Evolutionary conservation across 176 grass and related monocot species (phyloP), one percentile per base, ranked within the genome.

Genomic region (Oryza australiensis): DNA sequence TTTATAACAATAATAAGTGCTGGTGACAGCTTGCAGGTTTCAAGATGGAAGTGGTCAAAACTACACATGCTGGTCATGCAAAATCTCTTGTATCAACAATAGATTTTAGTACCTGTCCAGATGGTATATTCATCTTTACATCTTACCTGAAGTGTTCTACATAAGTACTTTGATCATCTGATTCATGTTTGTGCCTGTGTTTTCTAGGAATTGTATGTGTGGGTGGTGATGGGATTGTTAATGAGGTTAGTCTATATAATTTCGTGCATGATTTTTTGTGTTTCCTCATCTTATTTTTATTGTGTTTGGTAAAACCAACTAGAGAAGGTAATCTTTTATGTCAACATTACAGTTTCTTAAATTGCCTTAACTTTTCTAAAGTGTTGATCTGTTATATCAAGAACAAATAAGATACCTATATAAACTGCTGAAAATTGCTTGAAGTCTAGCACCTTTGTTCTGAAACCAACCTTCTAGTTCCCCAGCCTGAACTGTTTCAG

Each of bases 211-310:
- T 99, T 88, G 89, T 99, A 84, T 99, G 97, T 67, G 85, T 99
- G 30, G 97, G 97, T 73, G 97, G 97, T 7, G 97, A 99, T 94
- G 97, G 97, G 80, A 94, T 99, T 88, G 87, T 99, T 72, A 99
- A 99, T 30, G 97, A 99, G 97, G 96, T 98, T 76, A 88, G 87
- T 90, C 14, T 49, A 22, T 89, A 78, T 48, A 63, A 46, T 78
- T 79, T 35, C 32, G 16, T 78, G 26, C 62, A 64, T 55, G 60
- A 70, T 38, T 24, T 62, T 67, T 73, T 72, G 37, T 67, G 12
- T 41, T 77, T 14, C 60, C 65, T 24, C 27, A 41, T 62, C 33
- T 65, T 35, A 26, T 57, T 65, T 5, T 85, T 40, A 75, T 24
- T 64, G 38, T 51, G 40, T 67, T 66, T 85, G 42, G 30, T 65